phyloP scores from a whole-genome alignment of 768 basidiomycete genomes.

The Trametopsis cervina region DNA sequence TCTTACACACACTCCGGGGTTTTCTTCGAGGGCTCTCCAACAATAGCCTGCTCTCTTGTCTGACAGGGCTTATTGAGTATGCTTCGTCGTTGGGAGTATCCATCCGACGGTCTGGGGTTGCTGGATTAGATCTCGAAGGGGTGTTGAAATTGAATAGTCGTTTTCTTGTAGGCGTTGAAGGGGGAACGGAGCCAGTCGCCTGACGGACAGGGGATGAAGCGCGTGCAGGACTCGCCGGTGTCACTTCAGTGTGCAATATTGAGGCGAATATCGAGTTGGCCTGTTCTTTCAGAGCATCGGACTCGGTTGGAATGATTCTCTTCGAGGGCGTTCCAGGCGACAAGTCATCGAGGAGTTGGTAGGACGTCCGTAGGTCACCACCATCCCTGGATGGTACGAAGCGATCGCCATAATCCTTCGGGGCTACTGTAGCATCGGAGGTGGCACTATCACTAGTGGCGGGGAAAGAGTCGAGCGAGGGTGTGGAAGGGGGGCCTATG shows the following conservation, averaged over 20 bases:
- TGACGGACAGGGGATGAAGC: slow-evolving; percentile 48
- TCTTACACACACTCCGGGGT: slow-evolving; percentile 82
- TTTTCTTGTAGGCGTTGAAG: slow-evolving; percentile 40
- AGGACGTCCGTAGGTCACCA: slow-evolving; percentile 55
- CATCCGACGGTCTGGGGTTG: slow-evolving; percentile 51
- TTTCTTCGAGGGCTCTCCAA: slow-evolving; percentile 80
- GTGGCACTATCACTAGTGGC: slow-evolving; percentile 48
- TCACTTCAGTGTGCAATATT: slow-evolving; percentile 72
- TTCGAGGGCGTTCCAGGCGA: slow-evolving; percentile 31
- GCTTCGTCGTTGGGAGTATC: slow-evolving; percentile 84
- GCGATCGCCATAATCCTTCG: slow-evolving; percentile 40
- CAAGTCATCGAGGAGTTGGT: slow-evolving; percentile 48
- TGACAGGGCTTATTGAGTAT: slow-evolving; percentile 87
- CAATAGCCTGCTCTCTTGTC: slow-evolving; percentile 72
- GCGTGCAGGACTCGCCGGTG: slow-evolving; percentile 57
- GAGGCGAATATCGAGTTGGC: slow-evolving; percentile 77
- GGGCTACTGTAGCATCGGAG: slow-evolving; percentile 34
- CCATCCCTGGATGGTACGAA: slow-evolving; percentile 59
- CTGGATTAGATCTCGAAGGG: slow-evolving; percentile 44
- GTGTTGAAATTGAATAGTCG: slow-evolving; percentile 68
- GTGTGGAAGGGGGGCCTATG: slow-evolving; percentile 40
- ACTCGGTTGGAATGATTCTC: slow-evolving; percentile 34
- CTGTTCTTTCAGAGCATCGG: slow-evolving; percentile 58
- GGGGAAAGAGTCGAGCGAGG: slow-evolving; percentile 48
- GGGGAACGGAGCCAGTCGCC: slow-evolving; percentile 23